Base-by-base conservation (phyloP, 768 basidiomycete genomes). In the Lyophyllum atratum region DNA sequence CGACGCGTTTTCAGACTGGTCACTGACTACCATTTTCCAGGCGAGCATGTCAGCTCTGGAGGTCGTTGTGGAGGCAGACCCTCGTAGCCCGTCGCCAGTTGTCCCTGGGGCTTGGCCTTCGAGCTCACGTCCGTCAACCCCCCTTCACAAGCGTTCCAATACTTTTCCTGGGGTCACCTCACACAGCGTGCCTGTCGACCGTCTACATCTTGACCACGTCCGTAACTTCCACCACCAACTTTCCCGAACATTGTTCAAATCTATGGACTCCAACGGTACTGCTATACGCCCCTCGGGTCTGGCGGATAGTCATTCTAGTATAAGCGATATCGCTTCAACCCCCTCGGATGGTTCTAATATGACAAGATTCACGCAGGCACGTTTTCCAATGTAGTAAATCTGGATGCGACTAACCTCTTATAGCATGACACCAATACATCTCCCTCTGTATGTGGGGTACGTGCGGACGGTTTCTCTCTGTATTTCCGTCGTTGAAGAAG, bases 91-190 rank as follows among this genome's bases (percentile, higher is more conserved):
- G 54, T 76, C 58, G 56, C 74, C 69, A 53, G 43, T 55, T 17
- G 34, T 80, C 28, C 81, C 81, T 31, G 80, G 79, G 43, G 80
- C 79, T 3, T 81, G 78, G 79, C 79, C 80, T 2, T 29, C 58
- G 54, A 68, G 64, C 9, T 44, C 63, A 33, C 54, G 59, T 62
- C 64, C 42, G 34, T 31, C 52, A 21, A 60, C 24, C 25, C 25
- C 39, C 21, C 29, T 40, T 55, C 61, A 66, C 51, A 56, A 63
- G 47, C 54, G 66, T 48, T 65, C 62, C 58, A 59, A 45, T 40
- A 63, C 66, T 28, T 63, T 65, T 53, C 66, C 65, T 25, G 55
- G 48, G 17, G 54, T 63, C 28, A 49, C 53, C 37, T 37, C 55
- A 3, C 49, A 49, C 14, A 29, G 5, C 31, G 26, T 49, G 22